Evolutionary conservation across 2,329 filamentous ascomycete species (phyloP), one percentile per base, ranked within the genome.

Genomic region (Pyricularia pennisetigena): DNA sequence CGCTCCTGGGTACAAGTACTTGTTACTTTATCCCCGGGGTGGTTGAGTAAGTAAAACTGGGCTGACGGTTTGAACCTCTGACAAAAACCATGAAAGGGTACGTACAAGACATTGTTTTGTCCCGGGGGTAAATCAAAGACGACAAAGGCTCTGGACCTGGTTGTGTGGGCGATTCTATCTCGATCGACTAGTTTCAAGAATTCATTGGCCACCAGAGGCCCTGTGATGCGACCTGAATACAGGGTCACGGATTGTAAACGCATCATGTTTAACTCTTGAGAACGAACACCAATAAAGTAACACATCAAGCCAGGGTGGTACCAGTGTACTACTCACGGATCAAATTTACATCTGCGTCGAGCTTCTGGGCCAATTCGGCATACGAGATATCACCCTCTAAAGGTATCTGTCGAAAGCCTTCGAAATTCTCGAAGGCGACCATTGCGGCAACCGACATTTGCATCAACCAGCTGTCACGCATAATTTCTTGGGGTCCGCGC

Each of bases 351-450:
- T 80, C 75, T 1, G 74, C 74, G 0, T 72, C 68, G 1, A 77
- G 29, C 9, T 72, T 72, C 6, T 67, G 66, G 0, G 76, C 76
- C 5, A 80, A 70, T 0, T 76, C 72, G 0, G 63, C 57, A 67
- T 74, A 74, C 7, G 74, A 72, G 16, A 78, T 75, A 1, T 69
- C 35, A 1, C 71, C 75, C 0, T 72, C 71, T 2, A 65, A 20
- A 0, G 77, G 76, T 24, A 80, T 76, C 1, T 69, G 64, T 7
- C 76, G 74, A 65, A 79, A 78, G 0, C 71, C 74, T 9, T 73
- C 71, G 75, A 77, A 78, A 54, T 75, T 71, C 30, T 74, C 69
- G 66, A 79, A 78, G 4, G 78, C 69, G 1, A 72, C 71, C 7
- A 74, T 64, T 2, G 72, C 73, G 9, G 57, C 57, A 26, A 12